phyloP scores from a whole-genome alignment of 257 asterid genomes.

The Ehretia macrophylla region DNA sequence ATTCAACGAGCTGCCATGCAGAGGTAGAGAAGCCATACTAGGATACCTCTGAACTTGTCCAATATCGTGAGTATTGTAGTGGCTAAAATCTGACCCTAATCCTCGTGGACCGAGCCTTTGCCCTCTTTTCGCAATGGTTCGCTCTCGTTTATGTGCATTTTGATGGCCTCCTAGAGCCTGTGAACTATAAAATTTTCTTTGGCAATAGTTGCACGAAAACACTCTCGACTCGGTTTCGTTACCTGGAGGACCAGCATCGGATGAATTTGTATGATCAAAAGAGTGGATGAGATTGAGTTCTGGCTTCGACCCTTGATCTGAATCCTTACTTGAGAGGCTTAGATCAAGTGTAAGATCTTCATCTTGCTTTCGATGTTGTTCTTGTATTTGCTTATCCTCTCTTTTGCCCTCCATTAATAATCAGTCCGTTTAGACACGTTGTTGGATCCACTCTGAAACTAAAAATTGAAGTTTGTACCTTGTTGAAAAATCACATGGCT shows the following conservation, averaged over 20 bases:
- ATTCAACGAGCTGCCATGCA: constrained; percentile 55
- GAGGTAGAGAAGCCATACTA: constrained; percentile 17
- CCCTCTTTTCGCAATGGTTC: constrained; percentile 69
- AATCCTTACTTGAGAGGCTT: constrained; percentile 36
- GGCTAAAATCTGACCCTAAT: constrained; percentile 10
- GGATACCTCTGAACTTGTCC: not conserved
- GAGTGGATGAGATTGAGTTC: constrained; percentile 36
- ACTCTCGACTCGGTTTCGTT: constrained; percentile 28
- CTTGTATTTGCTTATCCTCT: constrained; percentile 1
- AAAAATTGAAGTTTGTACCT: not conserved
- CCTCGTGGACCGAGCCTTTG: constrained; percentile 17
- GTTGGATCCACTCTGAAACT: not conserved
- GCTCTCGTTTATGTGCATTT: constrained; percentile 85
- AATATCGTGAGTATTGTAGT: not conserved
- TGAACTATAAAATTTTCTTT: constrained; percentile 77
- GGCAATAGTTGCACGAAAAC: constrained; percentile 86
- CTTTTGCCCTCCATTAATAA: constrained; percentile 6
- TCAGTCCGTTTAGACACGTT: no score
- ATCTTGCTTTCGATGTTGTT: constrained; percentile 4
- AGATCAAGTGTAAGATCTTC: constrained; percentile 45
- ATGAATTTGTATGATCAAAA: constrained; percentile 12
- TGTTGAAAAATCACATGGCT: not conserved
- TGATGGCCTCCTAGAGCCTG: constrained; percentile 98
- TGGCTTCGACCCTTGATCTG: constrained; percentile 18
- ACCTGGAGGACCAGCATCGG: not conserved